phyloP scores from a whole-genome alignment of 768 basidiomycete genomes.

The Podaxis mareebaensis region DNA sequence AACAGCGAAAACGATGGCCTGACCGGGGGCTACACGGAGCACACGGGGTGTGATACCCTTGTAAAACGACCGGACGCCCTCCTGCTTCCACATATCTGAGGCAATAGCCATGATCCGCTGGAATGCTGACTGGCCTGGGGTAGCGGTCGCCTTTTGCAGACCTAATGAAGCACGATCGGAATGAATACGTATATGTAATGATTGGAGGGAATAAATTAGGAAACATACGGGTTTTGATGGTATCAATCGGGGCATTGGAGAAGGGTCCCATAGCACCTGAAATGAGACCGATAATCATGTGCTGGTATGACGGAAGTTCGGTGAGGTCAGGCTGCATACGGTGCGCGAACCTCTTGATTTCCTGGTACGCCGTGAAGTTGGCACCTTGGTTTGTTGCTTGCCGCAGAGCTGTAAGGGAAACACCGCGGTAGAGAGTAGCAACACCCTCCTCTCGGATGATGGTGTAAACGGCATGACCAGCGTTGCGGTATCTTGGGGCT shows the following conservation, averaged over 20 bases:
- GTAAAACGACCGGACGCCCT: constrained; percentile 91
- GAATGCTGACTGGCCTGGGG: constrained; percentile 74
- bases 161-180: constrained; percentile 42
- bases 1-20: constrained; percentile 96
- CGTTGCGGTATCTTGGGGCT: constrained; percentile 91
- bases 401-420: constrained; percentile 87
- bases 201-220: neutral
- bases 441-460: constrained; percentile 93
- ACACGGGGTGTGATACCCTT: constrained; percentile 98
- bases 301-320: constrained; percentile 92
- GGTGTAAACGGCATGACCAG: constrained; percentile 93
- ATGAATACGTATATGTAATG: neutral
- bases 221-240: constrained; percentile 87
- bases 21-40: constrained; percentile 93
- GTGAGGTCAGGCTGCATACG: constrained; percentile 72
- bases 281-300: constrained; percentile 92
- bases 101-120: constrained; percentile 81
- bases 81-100: constrained; percentile 89
- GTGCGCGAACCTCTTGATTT: constrained; percentile 85
- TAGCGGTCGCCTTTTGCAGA: constrained; percentile 79
- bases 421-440: constrained; percentile 85
- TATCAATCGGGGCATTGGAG: constrained; percentile 95
- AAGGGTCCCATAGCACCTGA: constrained; percentile 99
- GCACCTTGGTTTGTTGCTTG: constrained; percentile 99
- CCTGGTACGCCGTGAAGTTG: constrained; percentile 98